Evolutionary conservation across 179 eudicot genomes (phyloP), one percentile per base, ranked within the genome.

Genomic region (Corrigiola litoralis): DNA sequence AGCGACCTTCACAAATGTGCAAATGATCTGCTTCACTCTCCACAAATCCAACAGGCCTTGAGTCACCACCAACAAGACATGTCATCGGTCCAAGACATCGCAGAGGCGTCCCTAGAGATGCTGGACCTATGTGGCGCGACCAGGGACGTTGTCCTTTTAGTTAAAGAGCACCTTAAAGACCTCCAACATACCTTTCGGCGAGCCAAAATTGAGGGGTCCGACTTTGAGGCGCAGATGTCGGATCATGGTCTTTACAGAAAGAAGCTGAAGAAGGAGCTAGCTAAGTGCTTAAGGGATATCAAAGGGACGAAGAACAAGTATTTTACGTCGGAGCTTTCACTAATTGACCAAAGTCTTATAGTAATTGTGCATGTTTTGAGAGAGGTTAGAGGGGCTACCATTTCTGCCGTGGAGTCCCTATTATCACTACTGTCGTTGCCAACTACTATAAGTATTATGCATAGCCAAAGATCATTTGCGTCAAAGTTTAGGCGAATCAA

Each of bases 381-480:
- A 58, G 84, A 87, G 61, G 84, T 87, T 51, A 81, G 82, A 65
- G 74, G 71, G 11, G 72, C 86, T 14, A 79, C 83, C 0, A 62
- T 84, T 25, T 68, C 75, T 1, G 71, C 78, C 5, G 64, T 84
- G 11, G 82, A 81, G 61, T 84, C 85, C 13, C 59, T 87, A 17
- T 34, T 80, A 73, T 61, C 71, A 13, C 80, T 84, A n/a, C 77
- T 84, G 53, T 66, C 84, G 0, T 72, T 84, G 73, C 92, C 92
- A 7, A 71, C 65, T 6, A 83, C 86, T 6, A 59, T 67, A 33
- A 68, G 44, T 5, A 68, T 75, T 51, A 33, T 71, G 0, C 79
- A 70, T 44, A 86, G 32, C 58, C 68, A 73, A 67, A 28, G 62
- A 67, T 79, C 70, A 14, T 56, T 86, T 1, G 72, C 65, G 5